Conservation (phyloP, 2,329 filamentous ascomycete genomes). For the Penicillium digitatum region DNA sequence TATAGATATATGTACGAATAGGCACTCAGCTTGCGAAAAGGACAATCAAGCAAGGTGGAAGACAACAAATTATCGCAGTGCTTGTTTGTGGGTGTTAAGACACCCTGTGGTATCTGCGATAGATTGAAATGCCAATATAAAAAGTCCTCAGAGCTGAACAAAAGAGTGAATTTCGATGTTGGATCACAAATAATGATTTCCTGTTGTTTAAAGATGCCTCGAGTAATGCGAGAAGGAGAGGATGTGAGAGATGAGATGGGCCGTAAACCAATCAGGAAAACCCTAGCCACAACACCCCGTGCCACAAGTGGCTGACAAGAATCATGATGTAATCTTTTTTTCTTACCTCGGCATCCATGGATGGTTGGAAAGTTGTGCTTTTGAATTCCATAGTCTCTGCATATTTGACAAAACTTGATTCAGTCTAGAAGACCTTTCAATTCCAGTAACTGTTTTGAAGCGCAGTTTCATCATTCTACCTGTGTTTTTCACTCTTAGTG, state of each 20-base stretch:
- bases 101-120: not conserved
- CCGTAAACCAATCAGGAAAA: slow-evolving; percentile 4
- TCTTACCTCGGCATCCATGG: too few species aligned
- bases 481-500: not conserved
- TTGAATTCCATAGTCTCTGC: not conserved
- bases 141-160: too few species aligned
- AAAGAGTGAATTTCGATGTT: not conserved
- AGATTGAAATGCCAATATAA: not conserved
- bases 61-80: not conserved
- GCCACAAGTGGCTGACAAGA: not conserved
- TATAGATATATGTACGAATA: not conserved
- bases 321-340: not conserved
- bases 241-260: slow-evolving; percentile 1
- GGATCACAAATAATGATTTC: not conserved
- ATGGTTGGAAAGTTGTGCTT: not conserved
- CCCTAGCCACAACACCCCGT: not conserved
- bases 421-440: not conserved
- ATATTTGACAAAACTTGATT: not conserved
- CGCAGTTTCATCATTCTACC: not conserved
- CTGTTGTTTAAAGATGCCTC: not conserved
- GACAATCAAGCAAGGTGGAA: not conserved
- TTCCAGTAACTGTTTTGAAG: not conserved
- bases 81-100: not conserved
- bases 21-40: not conserved
- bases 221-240: not conserved